Evolutionary conservation across 306 rosid genomes (phyloP).

Genomic region (Gastrolobium bilobum): DNA sequence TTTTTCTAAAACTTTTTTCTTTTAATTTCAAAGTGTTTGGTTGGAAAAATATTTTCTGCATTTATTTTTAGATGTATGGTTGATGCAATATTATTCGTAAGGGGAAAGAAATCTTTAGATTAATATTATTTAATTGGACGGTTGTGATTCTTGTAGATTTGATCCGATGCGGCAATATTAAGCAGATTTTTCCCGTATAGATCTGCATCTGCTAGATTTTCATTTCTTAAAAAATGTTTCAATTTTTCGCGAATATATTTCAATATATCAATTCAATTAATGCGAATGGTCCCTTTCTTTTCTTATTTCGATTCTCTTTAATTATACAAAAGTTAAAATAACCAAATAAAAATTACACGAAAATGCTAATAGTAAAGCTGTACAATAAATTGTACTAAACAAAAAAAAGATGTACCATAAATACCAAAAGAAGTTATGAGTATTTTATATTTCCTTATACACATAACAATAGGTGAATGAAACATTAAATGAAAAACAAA

Average conservation of each 20-base stretch:
- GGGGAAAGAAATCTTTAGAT: background rate
- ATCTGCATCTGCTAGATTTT: background rate
- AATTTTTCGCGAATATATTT: background rate
- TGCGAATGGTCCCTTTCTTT: background rate
- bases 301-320: background rate
- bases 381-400: background rate
- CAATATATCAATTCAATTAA: background rate
- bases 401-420: background rate
- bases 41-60: background rate
- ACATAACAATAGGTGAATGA: background rate
- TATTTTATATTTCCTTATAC: background rate
- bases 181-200: background rate
- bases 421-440: background rate
- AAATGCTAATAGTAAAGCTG: conserved; percentile 11
- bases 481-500: too few species aligned
- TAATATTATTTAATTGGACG: conserved; percentile 12
- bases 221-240: background rate
- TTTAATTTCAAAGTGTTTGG: background rate
- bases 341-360: background rate
- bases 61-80: background rate
- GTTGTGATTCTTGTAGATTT: conserved; percentile 14
- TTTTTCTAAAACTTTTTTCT: background rate
- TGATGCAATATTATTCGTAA: background rate
- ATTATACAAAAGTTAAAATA: background rate
- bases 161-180: background rate